Evolutionary conservation across 2,329 filamentous ascomycete genomes (phyloP).

Genomic region (Dactylella cylindrospora): DNA sequence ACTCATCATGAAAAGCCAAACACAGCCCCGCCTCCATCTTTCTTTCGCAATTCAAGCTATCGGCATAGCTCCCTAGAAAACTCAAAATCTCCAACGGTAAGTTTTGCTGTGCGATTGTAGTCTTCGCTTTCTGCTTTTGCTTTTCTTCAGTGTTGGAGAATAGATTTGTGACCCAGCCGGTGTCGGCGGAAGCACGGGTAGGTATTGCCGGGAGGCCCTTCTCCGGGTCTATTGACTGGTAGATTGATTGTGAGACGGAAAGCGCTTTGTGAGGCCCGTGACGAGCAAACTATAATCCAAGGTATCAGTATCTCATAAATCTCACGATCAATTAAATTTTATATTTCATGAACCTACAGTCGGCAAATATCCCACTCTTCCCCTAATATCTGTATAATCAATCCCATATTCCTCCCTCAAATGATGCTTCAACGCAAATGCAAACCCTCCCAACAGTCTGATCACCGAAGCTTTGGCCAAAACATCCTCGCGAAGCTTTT

Average conservation of each 20-base stretch:
- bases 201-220: constrained; percentile 39
- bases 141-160: constrained; percentile 18
- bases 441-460: constrained; percentile 39
- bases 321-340: not conserved
- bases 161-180: constrained; percentile 9
- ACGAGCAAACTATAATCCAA: constrained; percentile 24
- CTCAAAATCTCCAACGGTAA: constrained; percentile 41
- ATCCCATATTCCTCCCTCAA: constrained; percentile 41
- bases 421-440: constrained; percentile 42
- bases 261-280: constrained; percentile 26
- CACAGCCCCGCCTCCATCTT: constrained; percentile 22
- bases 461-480: constrained; percentile 42
- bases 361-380: constrained; percentile 38
- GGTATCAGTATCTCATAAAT: not conserved
- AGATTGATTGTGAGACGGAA: constrained; percentile 36
- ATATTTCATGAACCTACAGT: constrained; percentile 27
- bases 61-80: constrained; percentile 43
- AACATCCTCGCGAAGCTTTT: constrained; percentile 39
- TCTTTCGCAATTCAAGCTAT: constrained; percentile 25
- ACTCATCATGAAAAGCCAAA: constrained; percentile 15
- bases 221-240: constrained; percentile 34
- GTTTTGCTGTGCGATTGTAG: constrained; percentile 35
- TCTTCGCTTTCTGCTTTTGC: constrained; percentile 1
- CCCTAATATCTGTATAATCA: constrained; percentile 42
- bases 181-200: constrained; percentile 5